Percentiles rank a stretch among this genome's conserved stretches.
Evolutionary conservation across 129 eudicot genomes (phyloP).

Genomic region (Deinandra increscens): DNA sequence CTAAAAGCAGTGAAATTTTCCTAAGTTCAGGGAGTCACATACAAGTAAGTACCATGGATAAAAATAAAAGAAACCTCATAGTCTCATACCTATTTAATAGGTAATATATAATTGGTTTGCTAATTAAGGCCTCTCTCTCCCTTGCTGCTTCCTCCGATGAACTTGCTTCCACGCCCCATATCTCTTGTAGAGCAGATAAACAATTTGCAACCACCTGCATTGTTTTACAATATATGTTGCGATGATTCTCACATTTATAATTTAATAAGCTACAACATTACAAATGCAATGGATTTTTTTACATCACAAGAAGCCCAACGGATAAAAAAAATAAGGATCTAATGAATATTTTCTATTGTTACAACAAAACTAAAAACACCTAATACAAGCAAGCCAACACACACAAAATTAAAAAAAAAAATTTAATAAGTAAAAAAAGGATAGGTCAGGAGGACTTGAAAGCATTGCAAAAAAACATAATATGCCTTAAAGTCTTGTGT

Average conservation of each 20-base stretch:
- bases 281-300: neutral
- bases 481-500: neutral
- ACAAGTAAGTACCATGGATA: neutral
- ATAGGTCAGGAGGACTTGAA: no score
- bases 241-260: neutral
- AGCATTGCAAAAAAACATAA: neutral
- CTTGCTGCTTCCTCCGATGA: conserved; percentile 80
- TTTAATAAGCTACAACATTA: neutral
- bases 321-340: neutral
- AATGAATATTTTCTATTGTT: neutral
- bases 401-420: neutral
- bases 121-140: conserved; percentile 77
- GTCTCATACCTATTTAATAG: conserved; percentile 61
- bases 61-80: conserved; percentile 6
- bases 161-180: conserved; percentile 88
- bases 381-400: neutral
- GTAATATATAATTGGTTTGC: conserved; percentile 85
- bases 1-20: neutral
- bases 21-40: neutral
- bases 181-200: conserved; percentile 83
- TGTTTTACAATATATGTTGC: neutral
- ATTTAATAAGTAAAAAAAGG: no score
- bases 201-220: conserved; percentile 92
- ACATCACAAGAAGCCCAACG: conserved; percentile 5
- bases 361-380: neutral